Evolutionary conservation across 345 rosid species (phyloP), one percentile per base, ranked within the genome.

Genomic region (Clarkia xantiana): DNA sequence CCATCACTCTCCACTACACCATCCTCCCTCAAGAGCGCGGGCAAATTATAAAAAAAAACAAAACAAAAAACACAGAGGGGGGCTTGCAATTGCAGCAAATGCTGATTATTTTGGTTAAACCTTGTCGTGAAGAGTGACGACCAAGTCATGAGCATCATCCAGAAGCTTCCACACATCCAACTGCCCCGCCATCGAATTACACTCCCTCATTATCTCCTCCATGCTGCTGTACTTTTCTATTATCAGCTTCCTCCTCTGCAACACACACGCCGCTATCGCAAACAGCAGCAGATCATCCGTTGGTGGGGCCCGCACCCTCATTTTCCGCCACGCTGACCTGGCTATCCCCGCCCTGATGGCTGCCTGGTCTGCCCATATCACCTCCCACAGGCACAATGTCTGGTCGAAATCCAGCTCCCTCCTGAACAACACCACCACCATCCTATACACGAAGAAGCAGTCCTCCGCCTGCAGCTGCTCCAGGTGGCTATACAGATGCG

Each of bases 141-240:
- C 94, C 67, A 81, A 68, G 75, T 82, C 90, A 59, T 90, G 97
- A 9, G 97, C 88, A 71, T 86, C 91, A 17, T 90, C 97, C 15
- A 90, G 75, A 67, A 90, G 97, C 77, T 75, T 90, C 97, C 97
- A 90, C n/a, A 90, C 95, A 63, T 81, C 94, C 49, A 90, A 70
- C 42, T 75, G 80, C 15, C 95, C 94, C 2, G 88, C 83, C 95
- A 90, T 81, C 70, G 87, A 75, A 55, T 86, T 90, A 72, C 97
- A 90, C 59, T 90, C 94, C 54, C 74, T 77, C 87, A 86, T 71
- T 44, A 90, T 90, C 76, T 90, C 97, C 61, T 90, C 97, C 83
- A 86, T 78, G 67, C 97, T 85, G 56, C 78, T 78, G 59, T 82
- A 86, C 71, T 79, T 77, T 74, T 89, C 97, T 16, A 89, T 72